phyloP scores from a whole-genome alignment of 352 stramenopile genomes.

The Globisporangium sylvaticum region DNA sequence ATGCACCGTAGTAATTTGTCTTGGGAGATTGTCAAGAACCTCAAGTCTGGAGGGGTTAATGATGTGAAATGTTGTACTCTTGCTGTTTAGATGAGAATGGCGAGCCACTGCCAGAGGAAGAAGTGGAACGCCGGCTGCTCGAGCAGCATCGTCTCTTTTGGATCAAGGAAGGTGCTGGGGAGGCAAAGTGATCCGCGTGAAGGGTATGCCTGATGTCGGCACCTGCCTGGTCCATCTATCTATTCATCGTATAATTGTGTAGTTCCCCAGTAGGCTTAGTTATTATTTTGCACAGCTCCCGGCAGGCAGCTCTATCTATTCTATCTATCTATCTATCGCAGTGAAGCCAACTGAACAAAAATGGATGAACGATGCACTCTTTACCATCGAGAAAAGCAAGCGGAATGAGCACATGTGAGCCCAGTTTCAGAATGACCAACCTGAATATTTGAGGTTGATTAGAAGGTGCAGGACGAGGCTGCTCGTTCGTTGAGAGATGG shows the following conservation, averaged over 20 bases:
- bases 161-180: slow-evolving; percentile 58
- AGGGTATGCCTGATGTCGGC: not conserved
- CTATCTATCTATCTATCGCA: slow-evolving; percentile 14
- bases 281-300: slow-evolving; percentile 11
- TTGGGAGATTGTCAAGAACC: not conserved
- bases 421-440: not conserved
- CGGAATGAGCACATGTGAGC: not conserved
- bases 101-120: slow-evolving; percentile 21
- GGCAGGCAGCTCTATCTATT: slow-evolving; percentile 10
- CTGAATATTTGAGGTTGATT: not conserved
- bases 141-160: slow-evolving; percentile 74
- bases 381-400: not conserved
- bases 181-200: slow-evolving; percentile 10
- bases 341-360: slow-evolving; percentile 1
- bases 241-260: not conserved
- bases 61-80: not conserved
- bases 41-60: not conserved
- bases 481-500: not conserved
- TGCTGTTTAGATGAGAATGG: slow-evolving; percentile 15
- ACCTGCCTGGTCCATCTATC: not conserved
- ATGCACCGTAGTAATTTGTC: slow-evolving; percentile 11
- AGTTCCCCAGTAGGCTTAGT: slow-evolving; percentile 1
- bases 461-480: not conserved
- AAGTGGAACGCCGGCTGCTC: slow-evolving; percentile 47
- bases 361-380: slow-evolving; percentile 1